Conservation (phyloP, 2,329 filamentous ascomycete genomes). For the Rhinocladiella similis region DNA sequence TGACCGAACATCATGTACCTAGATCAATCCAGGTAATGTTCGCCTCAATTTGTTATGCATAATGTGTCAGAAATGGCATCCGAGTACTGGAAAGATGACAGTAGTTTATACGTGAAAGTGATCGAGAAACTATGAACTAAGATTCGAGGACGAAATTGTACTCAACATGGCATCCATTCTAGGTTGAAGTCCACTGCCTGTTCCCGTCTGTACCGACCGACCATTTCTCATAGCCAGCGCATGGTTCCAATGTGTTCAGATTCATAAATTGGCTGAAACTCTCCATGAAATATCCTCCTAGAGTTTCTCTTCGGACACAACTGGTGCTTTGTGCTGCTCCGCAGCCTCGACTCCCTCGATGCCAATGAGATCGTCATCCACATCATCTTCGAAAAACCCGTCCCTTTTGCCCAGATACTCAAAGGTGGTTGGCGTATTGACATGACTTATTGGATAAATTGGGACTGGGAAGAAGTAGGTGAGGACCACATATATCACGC, state of each 20-base stretch:
- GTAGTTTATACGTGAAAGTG: too few relatives aligned
- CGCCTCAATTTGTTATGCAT: not conserved
- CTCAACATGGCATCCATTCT: not conserved
- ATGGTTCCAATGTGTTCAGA: not conserved
- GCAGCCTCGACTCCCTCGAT: slow-evolving; percentile 1
- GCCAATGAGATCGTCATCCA: not conserved
- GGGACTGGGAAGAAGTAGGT: not conserved
- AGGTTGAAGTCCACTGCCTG: not conserved
- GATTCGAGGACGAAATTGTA: not conserved
- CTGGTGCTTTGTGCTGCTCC: not conserved
- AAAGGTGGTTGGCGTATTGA: not conserved
- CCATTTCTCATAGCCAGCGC: not conserved
- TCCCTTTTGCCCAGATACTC: slow-evolving; percentile 1
- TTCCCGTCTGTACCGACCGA: not conserved
- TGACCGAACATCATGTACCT: too few relatives aligned
- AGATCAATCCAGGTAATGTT: not conserved
- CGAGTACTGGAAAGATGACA: not conserved
- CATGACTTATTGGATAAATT: not conserved
- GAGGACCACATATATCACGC: not conserved
- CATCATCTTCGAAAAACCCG: slow-evolving; percentile 1
- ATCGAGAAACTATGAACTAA: too few relatives aligned
- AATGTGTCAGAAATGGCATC: not conserved
- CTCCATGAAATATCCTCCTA: not conserved
- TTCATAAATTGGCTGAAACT: not conserved
- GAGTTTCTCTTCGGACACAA: not conserved